Percentiles rank a stretch among this genome's conserved stretches.
phyloP scores from a whole-genome alignment of 202 grass and related monocot species.

The Setaria italica region DNA sequence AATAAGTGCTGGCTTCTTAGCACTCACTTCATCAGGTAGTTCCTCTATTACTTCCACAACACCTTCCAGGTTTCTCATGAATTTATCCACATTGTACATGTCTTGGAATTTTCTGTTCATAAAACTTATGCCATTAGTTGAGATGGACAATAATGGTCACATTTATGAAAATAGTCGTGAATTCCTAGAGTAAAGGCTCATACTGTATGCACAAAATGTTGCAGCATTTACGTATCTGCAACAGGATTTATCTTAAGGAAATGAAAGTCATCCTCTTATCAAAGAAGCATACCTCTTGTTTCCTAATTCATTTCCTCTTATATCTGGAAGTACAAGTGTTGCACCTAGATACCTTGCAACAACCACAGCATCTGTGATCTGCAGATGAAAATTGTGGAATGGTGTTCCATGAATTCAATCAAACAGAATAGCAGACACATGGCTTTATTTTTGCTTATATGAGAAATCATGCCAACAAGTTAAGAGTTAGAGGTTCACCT shows the following conservation, averaged over 20 bases:
- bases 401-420: background rate
- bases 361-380: constrained; percentile 92
- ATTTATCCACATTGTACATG: constrained; percentile 82
- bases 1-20: constrained; percentile 68
- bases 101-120: constrained; percentile 82
- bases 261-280: constrained; percentile 9
- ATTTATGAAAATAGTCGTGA: constrained; percentile 16
- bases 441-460: background rate
- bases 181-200: constrained; percentile 11
- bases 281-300: constrained; percentile 64
- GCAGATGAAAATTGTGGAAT: constrained; percentile 28
- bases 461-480: background rate
- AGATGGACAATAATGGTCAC: background rate
- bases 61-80: constrained; percentile 65
- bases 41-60: constrained; percentile 61
- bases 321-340: constrained; percentile 82
- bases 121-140: constrained; percentile 30
- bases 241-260: constrained; percentile 26
- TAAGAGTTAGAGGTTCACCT: constrained; percentile 52
- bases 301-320: constrained; percentile 86
- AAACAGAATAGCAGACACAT: background rate
- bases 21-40: constrained; percentile 69
- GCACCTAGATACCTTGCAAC: constrained; percentile 86
- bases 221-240: background rate
- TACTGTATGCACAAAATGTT: constrained; percentile 23